Percentiles rank a stretch among this genome's conserved stretches.
These are phyloP conservation scores for Hypoxylon fuscum DNA, from an alignment of 495 filamentous ascomycete genomes.

Conservation along the genomic window DNA sequence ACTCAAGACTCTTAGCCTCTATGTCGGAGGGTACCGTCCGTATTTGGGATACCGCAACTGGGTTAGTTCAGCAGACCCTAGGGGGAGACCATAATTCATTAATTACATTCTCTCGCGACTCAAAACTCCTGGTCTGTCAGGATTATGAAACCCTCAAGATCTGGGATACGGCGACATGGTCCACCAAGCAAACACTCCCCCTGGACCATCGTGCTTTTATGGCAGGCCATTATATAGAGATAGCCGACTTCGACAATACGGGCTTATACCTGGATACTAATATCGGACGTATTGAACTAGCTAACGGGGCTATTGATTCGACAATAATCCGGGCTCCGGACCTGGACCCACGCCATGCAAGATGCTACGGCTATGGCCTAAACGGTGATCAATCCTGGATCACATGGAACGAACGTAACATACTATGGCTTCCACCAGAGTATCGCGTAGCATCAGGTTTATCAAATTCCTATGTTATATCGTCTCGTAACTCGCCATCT, in stretches of 20 bases:
- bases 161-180: not conserved
- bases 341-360: not conserved
- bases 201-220: no score
- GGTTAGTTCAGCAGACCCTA: not conserved
- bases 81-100: not conserved
- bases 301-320: not conserved
- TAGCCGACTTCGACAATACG: not conserved
- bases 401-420: conserved; percentile 8
- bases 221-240: not conserved
- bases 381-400: conserved; percentile 8
- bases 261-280: not conserved
- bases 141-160: not conserved
- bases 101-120: not conserved
- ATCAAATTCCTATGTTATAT: not conserved
- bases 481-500: not conserved
- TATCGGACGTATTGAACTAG: conserved; percentile 6
- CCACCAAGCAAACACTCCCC: not conserved
- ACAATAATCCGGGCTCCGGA: conserved; percentile 3
- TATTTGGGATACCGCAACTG: not conserved
- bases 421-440: conserved; percentile 6
- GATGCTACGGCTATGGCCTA: conserved; percentile 1
- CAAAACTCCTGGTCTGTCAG: not conserved
- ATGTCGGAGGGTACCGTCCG: not conserved
- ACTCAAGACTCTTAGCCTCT: not conserved
- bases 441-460: not conserved